Percentiles rank a stretch among this genome's conserved stretches.
phyloP scores from a whole-genome alignment of 2,329 filamentous ascomycete species.

The Hyphodiscus sp. region DNA sequence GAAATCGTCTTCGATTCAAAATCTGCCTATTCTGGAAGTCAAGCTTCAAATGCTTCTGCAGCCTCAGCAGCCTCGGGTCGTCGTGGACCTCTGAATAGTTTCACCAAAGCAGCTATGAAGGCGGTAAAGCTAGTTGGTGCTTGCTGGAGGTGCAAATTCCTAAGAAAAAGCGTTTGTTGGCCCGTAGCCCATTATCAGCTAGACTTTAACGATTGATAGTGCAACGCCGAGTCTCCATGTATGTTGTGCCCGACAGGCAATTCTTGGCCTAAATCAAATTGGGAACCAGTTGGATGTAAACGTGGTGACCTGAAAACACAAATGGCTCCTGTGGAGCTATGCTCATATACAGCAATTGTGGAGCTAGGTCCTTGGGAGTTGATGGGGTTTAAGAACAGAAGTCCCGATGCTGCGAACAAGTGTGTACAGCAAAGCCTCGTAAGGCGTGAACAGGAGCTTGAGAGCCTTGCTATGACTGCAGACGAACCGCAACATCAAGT shows the following conservation, averaged over 20 bases:
- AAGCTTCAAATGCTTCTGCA: background rate
- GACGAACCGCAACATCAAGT: no score
- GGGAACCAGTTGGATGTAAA: slow-evolving; percentile 8
- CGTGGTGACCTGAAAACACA: slow-evolving; percentile 8
- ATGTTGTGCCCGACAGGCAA: slow-evolving; percentile 5
- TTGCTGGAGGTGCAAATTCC: slow-evolving; percentile 15
- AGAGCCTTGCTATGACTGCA: no score
- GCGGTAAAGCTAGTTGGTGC: slow-evolving; percentile 6
- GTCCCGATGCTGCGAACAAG: background rate
- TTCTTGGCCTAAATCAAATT: background rate
- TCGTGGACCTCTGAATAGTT: slow-evolving; percentile 4
- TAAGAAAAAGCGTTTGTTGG: slow-evolving; percentile 10
- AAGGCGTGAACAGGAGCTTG: background rate
- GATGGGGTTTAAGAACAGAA: background rate
- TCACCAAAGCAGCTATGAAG: slow-evolving; percentile 8
- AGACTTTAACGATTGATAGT: slow-evolving; percentile 4
- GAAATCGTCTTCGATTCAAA: slow-evolving; percentile 5
- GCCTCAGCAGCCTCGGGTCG: slow-evolving; percentile 1
- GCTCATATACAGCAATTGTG: background rate
- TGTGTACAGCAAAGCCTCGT: background rate
- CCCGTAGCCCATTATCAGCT: background rate
- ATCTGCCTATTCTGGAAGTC: slow-evolving; percentile 5
- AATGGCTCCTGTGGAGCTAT: slow-evolving; percentile 3
- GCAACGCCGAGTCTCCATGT: slow-evolving; percentile 7
- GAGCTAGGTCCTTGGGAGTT: background rate